A percentile compares a stretch with the other conserved stretches of the same genome.
Evolutionary conservation across 2,329 filamentous ascomycete species (phyloP).

Genomic region (Thelonectria discophora): DNA sequence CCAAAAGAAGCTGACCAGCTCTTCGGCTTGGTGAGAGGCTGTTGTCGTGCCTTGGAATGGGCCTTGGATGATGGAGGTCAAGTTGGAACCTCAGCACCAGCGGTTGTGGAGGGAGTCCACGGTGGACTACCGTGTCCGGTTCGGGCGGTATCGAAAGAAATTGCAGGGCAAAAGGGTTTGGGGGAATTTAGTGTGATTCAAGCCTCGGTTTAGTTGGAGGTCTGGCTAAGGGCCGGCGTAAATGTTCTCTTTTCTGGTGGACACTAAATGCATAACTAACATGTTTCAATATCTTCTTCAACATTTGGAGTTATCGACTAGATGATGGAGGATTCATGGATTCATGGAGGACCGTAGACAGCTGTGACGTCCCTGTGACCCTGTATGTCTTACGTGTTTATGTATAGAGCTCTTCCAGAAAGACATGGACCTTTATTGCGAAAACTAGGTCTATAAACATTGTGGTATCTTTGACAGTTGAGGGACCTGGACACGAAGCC

Average conservation of each 20-base stretch:
- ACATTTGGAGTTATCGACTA: too few relatives aligned
- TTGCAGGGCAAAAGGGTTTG: background rate
- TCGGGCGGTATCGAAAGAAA: background rate
- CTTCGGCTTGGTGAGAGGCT: background rate
- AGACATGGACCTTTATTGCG: background rate
- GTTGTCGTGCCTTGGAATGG: constrained; percentile 2
- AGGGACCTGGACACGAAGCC: background rate
- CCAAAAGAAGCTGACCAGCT: background rate
- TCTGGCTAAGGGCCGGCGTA: too few relatives aligned
- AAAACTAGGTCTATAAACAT: background rate
- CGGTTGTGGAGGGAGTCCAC: background rate
- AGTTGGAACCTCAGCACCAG: background rate
- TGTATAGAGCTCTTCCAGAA: background rate
- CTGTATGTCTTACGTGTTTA: too few relatives aligned
- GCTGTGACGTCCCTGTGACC: too few relatives aligned
- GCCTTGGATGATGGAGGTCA: background rate
- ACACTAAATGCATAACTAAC: too few relatives aligned
- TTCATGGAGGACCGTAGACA: too few relatives aligned
- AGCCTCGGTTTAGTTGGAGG: background rate
- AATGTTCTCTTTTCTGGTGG: too few relatives aligned
- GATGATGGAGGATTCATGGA: too few relatives aligned
- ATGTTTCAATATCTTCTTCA: too few relatives aligned
- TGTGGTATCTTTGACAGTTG: background rate
- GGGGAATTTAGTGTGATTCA: background rate
- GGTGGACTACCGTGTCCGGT: background rate